Evolutionary conservation across 768 basidiomycete genomes (phyloP).

Genomic region (Russula emetica): DNA sequence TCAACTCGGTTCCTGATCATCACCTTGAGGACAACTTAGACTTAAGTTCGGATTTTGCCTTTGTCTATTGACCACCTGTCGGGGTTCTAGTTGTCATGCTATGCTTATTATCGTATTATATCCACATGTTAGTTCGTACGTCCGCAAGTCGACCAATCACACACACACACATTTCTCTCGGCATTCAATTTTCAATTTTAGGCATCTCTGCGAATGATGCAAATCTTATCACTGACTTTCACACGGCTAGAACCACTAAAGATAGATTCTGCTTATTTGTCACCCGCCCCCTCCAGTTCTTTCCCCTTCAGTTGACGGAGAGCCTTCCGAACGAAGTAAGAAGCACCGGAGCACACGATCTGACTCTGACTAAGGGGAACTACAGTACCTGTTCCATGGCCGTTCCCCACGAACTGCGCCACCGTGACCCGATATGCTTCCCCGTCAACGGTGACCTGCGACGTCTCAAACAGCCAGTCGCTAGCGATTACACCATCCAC

Average conservation of each 20-base stretch:
- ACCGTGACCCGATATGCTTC: slow-evolving; percentile 64
- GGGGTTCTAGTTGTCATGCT: slow-evolving; percentile 12
- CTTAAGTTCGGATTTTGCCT: slow-evolving; percentile 25
- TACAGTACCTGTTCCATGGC: slow-evolving; percentile 20
- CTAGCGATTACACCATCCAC: slow-evolving; percentile 54
- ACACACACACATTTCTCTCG: slow-evolving; percentile 4
- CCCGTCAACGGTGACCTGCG: slow-evolving; percentile 45
- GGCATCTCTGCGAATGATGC: slow-evolving; percentile 7
- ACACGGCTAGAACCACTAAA: slow-evolving; percentile 2
- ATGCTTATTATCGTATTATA: slow-evolving; percentile 26
- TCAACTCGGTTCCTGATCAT: slow-evolving; percentile 13
- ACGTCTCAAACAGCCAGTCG: slow-evolving; percentile 69
- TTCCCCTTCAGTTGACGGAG: slow-evolving; percentile 20
- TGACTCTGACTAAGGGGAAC: slow-evolving; percentile 15
- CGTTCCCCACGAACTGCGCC: slow-evolving; percentile 54
- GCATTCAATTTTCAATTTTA: slow-evolving; percentile 8
- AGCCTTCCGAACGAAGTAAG: slow-evolving; percentile 24
- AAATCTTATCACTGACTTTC: slow-evolving; percentile 4
- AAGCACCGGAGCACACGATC: slow-evolving; percentile 21
- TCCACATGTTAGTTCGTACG: slow-evolving; percentile 16
- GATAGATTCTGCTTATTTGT: slow-evolving; percentile 14
- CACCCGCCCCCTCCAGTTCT: slow-evolving; percentile 11
- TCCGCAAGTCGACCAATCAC: not conserved
- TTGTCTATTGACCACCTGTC: slow-evolving; percentile 22
- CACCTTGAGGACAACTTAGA: slow-evolving; percentile 23